Evolutionary conservation across 257 asterid species (phyloP).

Genomic region (Fraxinus excelsior): DNA sequence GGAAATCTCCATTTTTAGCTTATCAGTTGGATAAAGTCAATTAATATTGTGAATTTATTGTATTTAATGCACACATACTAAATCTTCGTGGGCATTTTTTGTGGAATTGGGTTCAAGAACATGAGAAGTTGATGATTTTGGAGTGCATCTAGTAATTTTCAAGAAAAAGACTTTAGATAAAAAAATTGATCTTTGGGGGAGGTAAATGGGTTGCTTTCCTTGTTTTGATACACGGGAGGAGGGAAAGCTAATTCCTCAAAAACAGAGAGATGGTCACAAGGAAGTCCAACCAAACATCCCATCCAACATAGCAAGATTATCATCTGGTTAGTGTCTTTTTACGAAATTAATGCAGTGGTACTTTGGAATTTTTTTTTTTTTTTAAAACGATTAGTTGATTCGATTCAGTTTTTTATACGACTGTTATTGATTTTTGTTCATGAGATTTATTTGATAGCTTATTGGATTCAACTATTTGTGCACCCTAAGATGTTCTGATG

Average conservation of each 20-base stretch:
- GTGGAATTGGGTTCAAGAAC: slow-evolving; percentile 39
- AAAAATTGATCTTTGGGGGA: slow-evolving; percentile 37
- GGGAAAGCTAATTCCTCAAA: slow-evolving; percentile 65
- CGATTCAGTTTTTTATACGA: slow-evolving; percentile 14
- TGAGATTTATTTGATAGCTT: slow-evolving; percentile 24
- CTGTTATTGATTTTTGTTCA: slow-evolving; percentile 16
- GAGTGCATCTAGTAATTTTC: slow-evolving; percentile 35
- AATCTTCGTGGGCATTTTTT: slow-evolving; percentile 26
- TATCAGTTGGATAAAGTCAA: slow-evolving; percentile 23
- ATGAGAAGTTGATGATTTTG: slow-evolving; percentile 37
- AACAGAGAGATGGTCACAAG: slow-evolving; percentile 59
- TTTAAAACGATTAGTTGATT: slow-evolving; percentile 20
- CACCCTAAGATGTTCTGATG: slow-evolving; percentile 26
- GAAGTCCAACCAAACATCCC: slow-evolving; percentile 58
- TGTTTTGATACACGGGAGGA: slow-evolving; percentile 91
- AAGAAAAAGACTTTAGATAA: slow-evolving; percentile 30
- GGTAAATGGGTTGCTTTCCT: slow-evolving; percentile 89
- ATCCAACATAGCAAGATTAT: slow-evolving; percentile 71
- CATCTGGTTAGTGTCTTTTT: slow-evolving; percentile 68
- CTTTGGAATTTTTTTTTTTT: background rate
- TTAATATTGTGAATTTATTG: slow-evolving; percentile 25
- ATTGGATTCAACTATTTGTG: slow-evolving; percentile 22
- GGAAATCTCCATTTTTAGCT: slow-evolving; percentile 19
- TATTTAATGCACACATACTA: slow-evolving; percentile 28
- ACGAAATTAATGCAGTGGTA: background rate